Base-by-base conservation (phyloP, 257 asterid genomes). In the Primulina eburnea region DNA sequence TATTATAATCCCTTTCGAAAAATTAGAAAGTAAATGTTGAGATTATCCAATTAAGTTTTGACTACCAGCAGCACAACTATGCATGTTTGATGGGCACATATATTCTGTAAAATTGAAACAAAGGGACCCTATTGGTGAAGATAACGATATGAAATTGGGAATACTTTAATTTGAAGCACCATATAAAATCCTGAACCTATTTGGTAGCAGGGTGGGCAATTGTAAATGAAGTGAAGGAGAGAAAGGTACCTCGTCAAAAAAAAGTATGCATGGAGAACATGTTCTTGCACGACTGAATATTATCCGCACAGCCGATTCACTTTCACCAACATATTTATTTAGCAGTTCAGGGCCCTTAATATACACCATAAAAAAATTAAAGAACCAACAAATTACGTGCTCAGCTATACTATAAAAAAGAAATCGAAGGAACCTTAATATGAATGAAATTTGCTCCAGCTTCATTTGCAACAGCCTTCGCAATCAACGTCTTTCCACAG, bases 401-500 rank as follows among this genome's bases (percentile, higher is more conserved):
- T 65, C 59, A 58, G 57, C 40, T 60, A 50, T 34, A 57, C 50
- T 60, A 64, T 30, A 8, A 60, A 24, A 40, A 53, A 29, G 30
- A 64, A 71, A 75, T 28, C 12, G 47, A 40, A 64, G 34, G 71
- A 82, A 90, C 98, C 89, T 90, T 90, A 55, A 93, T 79, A 74
- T 90, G 95, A 70, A 93, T 93, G 81, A 93, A 93, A 85, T 83
- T 93, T 47, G 96, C 94, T 63, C 94, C 97, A 8, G 96, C 94
- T 84, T 88, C 95, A 71, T 80, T 88, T 60, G 98, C 98, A 80
- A 92, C 96, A 66, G 97, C 98, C 85, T 89, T 88, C 53, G 98
- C 98, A 30, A 93, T 90, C 81, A 90, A 80, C 40, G 98, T 93
- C 84, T 93, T 93, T 35, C 98, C 98, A 32, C 98, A 90, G 63